Percentiles rank a stretch among this genome's conserved stretches.
Conservation (phyloP, 306 rosid genomes). For the Malus sylvestris region DNA sequence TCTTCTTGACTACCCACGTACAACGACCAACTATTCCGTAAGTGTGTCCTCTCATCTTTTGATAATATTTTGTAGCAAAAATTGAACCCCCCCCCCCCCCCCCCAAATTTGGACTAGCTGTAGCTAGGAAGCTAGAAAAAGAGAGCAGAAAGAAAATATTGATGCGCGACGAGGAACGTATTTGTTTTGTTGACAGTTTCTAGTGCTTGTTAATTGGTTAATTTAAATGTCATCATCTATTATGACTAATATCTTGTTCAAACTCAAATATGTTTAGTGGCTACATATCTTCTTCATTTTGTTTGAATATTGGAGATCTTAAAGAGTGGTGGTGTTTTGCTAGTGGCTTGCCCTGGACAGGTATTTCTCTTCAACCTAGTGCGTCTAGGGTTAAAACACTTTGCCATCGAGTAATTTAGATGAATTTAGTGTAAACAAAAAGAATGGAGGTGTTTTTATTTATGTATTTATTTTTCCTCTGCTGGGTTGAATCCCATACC, state of each 20-base stretch:
- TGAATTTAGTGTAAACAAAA: background rate
- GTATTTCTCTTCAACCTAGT: background rate
- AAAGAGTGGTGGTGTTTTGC: background rate
- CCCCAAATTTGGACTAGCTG: background rate
- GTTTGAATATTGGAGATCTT: background rate
- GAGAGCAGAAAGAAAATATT: background rate
- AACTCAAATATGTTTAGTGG: background rate
- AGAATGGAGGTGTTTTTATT: background rate
- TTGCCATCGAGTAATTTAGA: background rate
- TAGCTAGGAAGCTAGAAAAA: background rate
- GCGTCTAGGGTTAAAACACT: background rate
- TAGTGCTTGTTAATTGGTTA: constrained; percentile 1
- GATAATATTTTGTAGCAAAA: background rate
- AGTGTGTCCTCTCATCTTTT: background rate
- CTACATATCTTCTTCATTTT: constrained; percentile 2
- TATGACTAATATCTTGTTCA: background rate
- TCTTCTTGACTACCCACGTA: background rate
- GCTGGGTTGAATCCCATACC: constrained; percentile 19
- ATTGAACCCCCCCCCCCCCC: background rate
- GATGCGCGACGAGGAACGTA: background rate
- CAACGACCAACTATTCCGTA: background rate
- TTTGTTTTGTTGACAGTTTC: background rate
- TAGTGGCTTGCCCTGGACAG: background rate
- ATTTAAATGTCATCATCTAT: background rate
- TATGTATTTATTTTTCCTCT: constrained; percentile 8